A percentile compares a stretch with the other conserved stretches of the same genome.
Evolutionary conservation across 352 stramenopile species (phyloP).

Genomic region (Vaucheria bursata): DNA sequence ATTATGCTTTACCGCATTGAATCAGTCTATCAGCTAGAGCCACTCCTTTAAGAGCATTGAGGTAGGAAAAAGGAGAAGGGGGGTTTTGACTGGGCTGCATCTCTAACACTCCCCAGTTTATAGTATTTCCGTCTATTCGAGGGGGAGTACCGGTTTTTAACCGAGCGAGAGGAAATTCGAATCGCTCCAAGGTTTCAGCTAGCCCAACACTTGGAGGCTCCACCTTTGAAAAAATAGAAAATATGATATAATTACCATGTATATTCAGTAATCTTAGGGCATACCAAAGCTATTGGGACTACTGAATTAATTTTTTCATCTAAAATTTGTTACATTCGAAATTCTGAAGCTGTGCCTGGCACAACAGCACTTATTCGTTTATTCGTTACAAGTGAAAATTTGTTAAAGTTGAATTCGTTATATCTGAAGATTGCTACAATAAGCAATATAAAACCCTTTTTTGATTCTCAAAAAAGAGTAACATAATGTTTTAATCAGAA

Average conservation of each 20-base stretch:
- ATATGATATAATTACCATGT: constrained; percentile 48
- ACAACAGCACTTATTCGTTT: no score
- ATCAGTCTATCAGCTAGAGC: constrained; percentile 63
- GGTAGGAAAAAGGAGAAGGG: constrained; percentile 84
- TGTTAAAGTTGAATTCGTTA: no score
- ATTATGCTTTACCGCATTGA: constrained; percentile 81
- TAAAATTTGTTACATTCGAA: no score
- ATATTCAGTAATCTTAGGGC: background rate
- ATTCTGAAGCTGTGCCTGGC: no score
- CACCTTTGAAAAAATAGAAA: no score
- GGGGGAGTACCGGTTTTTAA: constrained; percentile 95
- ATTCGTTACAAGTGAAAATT: no score
- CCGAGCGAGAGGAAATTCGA: constrained; percentile 80
- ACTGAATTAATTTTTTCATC: no score
- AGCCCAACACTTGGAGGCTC: constrained; percentile 89
- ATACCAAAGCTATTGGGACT: no score
- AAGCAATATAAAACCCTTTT: no score
- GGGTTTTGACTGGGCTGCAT: constrained; percentile 82
- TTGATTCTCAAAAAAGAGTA: no score
- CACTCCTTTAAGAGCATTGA: constrained; percentile 53
- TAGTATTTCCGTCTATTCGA: constrained; percentile 83
- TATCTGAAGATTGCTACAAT: no score
- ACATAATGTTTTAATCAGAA: no score
- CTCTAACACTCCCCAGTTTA: constrained; percentile 77
- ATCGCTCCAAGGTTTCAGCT: constrained; percentile 79